These are phyloP conservation scores for Zygoascus flipseniorum DNA, from an alignment of 805 yeast species.

Conservation along the genomic window DNA sequence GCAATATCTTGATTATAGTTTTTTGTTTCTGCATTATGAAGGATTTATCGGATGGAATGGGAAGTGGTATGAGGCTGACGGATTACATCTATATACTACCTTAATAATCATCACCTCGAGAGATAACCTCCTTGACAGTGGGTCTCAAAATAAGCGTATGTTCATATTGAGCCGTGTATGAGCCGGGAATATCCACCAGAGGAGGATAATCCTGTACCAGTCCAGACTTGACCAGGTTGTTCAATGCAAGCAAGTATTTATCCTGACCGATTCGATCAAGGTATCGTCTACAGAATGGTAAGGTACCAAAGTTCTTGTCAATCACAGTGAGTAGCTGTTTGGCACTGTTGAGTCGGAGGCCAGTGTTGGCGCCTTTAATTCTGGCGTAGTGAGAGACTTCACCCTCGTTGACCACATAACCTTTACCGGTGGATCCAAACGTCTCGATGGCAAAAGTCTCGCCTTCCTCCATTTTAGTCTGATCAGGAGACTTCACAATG, in stretches of 20 bases:
- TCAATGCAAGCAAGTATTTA: slow-evolving; percentile 79
- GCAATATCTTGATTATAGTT: too few species aligned
- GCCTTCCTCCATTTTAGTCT: slow-evolving; percentile 98
- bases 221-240: slow-evolving; percentile 76
- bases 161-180: slow-evolving; percentile 93
- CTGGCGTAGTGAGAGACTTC: slow-evolving; percentile 92
- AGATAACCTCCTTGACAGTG: slow-evolving; percentile 85
- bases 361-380: slow-evolving; percentile 35
- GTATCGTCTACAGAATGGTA: slow-evolving; percentile 95
- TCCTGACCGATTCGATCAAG: slow-evolving; percentile 88
- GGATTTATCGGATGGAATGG: too few species aligned
- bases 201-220: slow-evolving; percentile 94
- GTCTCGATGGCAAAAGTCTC: slow-evolving; percentile 98
- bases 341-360: slow-evolving; percentile 57
- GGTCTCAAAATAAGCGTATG: slow-evolving; percentile 90
- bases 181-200: slow-evolving; percentile 69
- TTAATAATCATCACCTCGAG: slow-evolving; percentile 89
- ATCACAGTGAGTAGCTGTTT: slow-evolving; percentile 60
- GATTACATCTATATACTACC: too few species aligned
- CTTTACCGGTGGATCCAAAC: slow-evolving; percentile 94
- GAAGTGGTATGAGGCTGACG: too few species aligned
- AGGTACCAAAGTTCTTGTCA: slow-evolving; percentile 78
- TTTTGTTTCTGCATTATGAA: too few species aligned
- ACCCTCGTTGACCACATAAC: slow-evolving; percentile 77
- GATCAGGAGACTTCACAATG: slow-evolving; percentile 85